Percentiles rank a stretch among this genome's conserved stretches.
These are phyloP conservation scores for Aureoboletus auriporus DNA, from an alignment of 768 basidiomycete genomes.

Conservation along the genomic window DNA sequence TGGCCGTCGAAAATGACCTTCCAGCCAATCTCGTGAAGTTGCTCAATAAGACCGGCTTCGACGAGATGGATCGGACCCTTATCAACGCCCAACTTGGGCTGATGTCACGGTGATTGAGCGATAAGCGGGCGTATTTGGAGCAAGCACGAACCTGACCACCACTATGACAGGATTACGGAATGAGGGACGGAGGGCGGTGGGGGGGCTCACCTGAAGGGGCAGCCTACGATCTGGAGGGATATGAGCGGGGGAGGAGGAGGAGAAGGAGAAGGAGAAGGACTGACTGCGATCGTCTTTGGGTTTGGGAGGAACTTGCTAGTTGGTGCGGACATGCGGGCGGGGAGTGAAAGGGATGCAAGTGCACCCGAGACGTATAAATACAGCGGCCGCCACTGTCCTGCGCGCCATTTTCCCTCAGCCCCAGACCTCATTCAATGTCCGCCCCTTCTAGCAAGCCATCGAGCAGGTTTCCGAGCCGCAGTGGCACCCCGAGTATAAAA, in stretches of 20 bases:
- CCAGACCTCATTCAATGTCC: conserved; percentile 18
- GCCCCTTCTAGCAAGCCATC: conserved; percentile 20
- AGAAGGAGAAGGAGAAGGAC: conserved; percentile 29
- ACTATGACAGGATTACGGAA: conserved; percentile 16
- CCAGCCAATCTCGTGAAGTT: conserved; percentile 82
- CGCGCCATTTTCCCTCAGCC: conserved; percentile 18
- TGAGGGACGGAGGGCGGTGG: background rate
- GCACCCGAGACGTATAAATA: conserved; percentile 19
- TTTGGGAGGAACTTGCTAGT: conserved; percentile 36
- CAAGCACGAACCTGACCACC: conserved; percentile 29
- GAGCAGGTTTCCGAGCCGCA: conserved; percentile 34
- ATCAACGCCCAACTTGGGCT: conserved; percentile 82
- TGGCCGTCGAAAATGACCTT: conserved; percentile 86
- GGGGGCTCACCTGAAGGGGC: conserved; percentile 82
- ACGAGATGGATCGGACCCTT: conserved; percentile 86
- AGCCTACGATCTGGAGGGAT: conserved; percentile 73
- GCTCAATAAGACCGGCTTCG: conserved; percentile 75
- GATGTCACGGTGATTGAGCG: conserved; percentile 5
- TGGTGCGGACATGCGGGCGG: conserved; percentile 18
- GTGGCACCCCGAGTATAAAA: conserved; percentile 39
- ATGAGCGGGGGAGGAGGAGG: conserved; percentile 8
- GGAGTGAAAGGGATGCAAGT: too few species aligned
- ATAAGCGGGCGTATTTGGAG: conserved; percentile 4
- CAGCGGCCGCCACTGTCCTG: background rate
- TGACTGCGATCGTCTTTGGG: conserved; percentile 76